phyloP scores from a whole-genome alignment of 257 asterid genomes.

The Thymus quinquecostatus region DNA sequence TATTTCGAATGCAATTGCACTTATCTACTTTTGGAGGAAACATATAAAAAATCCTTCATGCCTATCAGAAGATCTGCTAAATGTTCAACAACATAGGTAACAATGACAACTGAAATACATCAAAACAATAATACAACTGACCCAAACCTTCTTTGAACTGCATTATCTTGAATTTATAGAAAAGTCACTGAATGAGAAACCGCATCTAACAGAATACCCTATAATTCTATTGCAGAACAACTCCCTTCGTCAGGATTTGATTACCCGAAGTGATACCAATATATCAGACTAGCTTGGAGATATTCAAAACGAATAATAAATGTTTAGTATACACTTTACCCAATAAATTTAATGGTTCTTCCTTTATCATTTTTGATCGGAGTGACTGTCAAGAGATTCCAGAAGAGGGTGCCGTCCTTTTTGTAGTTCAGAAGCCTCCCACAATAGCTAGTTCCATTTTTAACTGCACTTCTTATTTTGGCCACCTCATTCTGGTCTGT shows the following conservation, averaged over 20 bases:
- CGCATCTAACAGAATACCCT: neutral
- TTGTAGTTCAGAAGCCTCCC: conserved; percentile 96
- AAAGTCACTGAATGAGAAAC: neutral
- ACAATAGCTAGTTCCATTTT: conserved; percentile 81
- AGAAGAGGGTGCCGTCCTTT: conserved; percentile 94
- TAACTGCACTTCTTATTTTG: conserved; percentile 68
- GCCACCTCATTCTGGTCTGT: conserved; percentile 87
- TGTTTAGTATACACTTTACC: conserved; percentile 50
- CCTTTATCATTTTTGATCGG: conserved; percentile 94
- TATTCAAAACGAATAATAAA: neutral
- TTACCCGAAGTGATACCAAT: neutral
- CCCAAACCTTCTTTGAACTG: neutral
- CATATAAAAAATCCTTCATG: neutral
- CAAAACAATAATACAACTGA: neutral
- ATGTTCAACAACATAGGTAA: neutral
- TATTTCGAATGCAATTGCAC: neutral
- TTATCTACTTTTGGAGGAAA: neutral
- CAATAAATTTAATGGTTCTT: conserved; percentile 81
- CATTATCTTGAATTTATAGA: neutral
- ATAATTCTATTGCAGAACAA: neutral
- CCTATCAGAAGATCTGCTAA: conserved; percentile 8
- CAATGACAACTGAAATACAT: neutral
- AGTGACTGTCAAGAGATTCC: conserved; percentile 90
- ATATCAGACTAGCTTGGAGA: neutral
- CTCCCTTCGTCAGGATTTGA: neutral